A percentile compares a stretch with the other conserved stretches of the same genome.
phyloP scores from a whole-genome alignment of 257 asterid species.

The Oldenlandia corymbosa region DNA sequence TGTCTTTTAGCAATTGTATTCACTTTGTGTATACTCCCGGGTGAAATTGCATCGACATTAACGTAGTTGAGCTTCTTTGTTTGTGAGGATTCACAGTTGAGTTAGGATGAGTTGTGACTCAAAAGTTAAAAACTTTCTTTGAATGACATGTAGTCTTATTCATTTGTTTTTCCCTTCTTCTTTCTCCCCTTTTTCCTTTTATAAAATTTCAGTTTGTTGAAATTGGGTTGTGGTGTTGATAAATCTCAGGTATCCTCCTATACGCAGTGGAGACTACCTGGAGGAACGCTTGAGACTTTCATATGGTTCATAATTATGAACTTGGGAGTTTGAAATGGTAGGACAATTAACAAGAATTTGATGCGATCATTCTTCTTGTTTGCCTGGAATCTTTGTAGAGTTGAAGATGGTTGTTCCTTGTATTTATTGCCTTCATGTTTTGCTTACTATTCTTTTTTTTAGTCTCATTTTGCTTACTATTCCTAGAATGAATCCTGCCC shows the following conservation, averaged over 20 bases:
- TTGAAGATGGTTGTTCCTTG: too few species aligned
- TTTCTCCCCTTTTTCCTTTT: not conserved
- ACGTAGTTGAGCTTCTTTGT: too few species aligned
- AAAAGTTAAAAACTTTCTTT: too few species aligned
- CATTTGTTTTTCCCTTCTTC: not conserved
- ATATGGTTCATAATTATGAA: slow-evolving; percentile 15
- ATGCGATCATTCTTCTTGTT: not conserved
- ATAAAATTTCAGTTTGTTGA: not conserved
- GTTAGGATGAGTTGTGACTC: too few species aligned
- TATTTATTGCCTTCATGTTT: too few species aligned
- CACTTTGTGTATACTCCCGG: too few species aligned
- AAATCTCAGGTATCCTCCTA: slow-evolving; percentile 42
- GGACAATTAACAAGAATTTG: not conserved
- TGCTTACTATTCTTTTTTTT: too few species aligned
- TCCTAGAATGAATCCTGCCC: too few species aligned
- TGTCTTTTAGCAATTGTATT: not conserved
- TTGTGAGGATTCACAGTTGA: too few species aligned
- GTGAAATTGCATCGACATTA: too few species aligned
- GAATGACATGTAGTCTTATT: not conserved
- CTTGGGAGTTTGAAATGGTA: not conserved
- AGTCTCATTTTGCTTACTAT: too few species aligned
- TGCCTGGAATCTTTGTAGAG: too few species aligned
- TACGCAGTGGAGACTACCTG: slow-evolving; percentile 48
- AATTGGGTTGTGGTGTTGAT: not conserved
- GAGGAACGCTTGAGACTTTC: slow-evolving; percentile 39